Evolutionary conservation across 305 asterid genomes (phyloP), one percentile per base, ranked within the genome.

Genomic region (Ruellia speciosa): DNA sequence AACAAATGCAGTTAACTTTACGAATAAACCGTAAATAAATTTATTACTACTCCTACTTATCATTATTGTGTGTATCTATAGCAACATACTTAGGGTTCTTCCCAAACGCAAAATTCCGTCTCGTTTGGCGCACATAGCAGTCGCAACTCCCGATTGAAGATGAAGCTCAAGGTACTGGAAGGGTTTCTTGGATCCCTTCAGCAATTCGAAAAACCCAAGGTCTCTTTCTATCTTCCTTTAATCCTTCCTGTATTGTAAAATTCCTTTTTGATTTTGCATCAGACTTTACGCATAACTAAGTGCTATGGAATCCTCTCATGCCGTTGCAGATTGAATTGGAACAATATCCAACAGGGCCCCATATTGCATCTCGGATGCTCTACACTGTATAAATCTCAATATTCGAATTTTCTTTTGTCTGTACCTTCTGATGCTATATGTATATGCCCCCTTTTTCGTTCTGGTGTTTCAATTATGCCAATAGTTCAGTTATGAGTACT

Each of bases 321-420:
- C 34, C 37, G 64, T 62, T 14, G 56, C 83, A 90, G 96, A 83
- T 90, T 74, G 96, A 90, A 73, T 59, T 87, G 72, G 96, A 90
- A 66, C 96, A 90, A 62, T 90, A 90, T 65, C 95, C 98, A 59
- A 87, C 98, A 2, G 96, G 98, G 64, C 70, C 98, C 75, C 96
- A 90, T 77, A 87, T 90, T 54, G 95, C 96, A 67, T 85, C 96
- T 65, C 87, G 96, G 40, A 71, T 90, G 84, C 83, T 90, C 43
- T 90, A 69, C 82, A 83, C 86, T 65, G 97, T 90, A 77, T 24
- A 72, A 19, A 31, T 40, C 46, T 41, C 40, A 46, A 14, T 39
- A 28, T 54, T 65, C 53, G 18, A 41, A 0, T 60, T 52, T 51
- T 49, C 63, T 52, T 53, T 49, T 49, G 4, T 20, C 17, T 18